Evolutionary conservation across 2,329 filamentous ascomycete species (phyloP).

Genomic region (Torrubiella hemipterigena): DNA sequence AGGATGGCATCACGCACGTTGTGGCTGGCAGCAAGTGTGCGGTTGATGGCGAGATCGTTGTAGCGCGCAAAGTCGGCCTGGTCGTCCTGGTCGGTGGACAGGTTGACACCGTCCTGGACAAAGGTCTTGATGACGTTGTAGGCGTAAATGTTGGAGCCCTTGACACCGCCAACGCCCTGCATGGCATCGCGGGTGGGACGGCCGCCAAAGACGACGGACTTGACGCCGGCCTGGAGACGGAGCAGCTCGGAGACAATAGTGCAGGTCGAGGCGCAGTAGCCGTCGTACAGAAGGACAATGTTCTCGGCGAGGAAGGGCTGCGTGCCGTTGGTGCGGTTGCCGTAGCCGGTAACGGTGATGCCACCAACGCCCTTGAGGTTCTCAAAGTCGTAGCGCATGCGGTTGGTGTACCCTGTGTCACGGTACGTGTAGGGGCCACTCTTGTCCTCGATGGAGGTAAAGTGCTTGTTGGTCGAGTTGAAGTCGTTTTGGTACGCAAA

Average conservation of each 20-base stretch:
- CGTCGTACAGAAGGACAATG: constrained; percentile 36
- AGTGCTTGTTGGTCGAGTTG: constrained; percentile 18
- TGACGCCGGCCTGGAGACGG: constrained; percentile 36
- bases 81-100: constrained; percentile 9
- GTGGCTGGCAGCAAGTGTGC: constrained; percentile 16
- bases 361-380: constrained; percentile 21
- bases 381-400: constrained; percentile 2
- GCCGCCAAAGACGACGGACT: constrained; percentile 46
- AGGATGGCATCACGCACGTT: constrained; percentile 28
- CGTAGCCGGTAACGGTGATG: constrained; percentile 34
- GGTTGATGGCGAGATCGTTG: constrained; percentile 16
- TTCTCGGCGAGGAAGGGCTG: constrained; percentile 22
- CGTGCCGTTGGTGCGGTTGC: background rate
- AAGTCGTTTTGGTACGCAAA: constrained; percentile 4
- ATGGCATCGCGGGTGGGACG: constrained; percentile 36
- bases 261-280: constrained; percentile 48
- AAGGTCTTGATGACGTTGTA: constrained; percentile 12
- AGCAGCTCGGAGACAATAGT: constrained; percentile 45
- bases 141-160: constrained; percentile 31
- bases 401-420: constrained; percentile 2
- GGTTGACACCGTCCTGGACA: background rate
- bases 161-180: constrained; percentile 46
- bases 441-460: constrained; percentile 10
- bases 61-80: constrained; percentile 18
- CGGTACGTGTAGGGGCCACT: constrained; percentile 3